Conservation (phyloP, 345 rosid genomes). For the Nasturtium officinale region DNA sequence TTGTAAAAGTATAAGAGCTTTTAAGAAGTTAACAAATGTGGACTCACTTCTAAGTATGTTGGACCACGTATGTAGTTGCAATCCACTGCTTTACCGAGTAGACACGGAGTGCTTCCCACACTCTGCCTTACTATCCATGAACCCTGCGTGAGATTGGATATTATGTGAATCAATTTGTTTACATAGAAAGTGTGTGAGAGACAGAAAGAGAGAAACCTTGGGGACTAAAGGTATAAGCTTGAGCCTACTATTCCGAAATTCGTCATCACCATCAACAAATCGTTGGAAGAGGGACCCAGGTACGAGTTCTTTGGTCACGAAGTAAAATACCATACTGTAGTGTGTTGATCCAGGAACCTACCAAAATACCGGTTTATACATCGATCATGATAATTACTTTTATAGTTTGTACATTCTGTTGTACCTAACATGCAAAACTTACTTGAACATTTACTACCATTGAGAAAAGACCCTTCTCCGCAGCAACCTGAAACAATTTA, state of each 20-base stretch:
- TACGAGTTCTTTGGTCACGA: slow-evolving; percentile 64
- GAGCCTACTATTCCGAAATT: slow-evolving; percentile 90
- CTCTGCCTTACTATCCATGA: slow-evolving; percentile 99
- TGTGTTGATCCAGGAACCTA: slow-evolving; percentile 98
- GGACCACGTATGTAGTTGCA: slow-evolving; percentile 89
- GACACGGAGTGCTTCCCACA: slow-evolving; percentile 98
- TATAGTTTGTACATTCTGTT: slow-evolving; percentile 15
- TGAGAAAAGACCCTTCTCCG: slow-evolving; percentile 74
- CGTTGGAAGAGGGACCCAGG: slow-evolving; percentile 90
- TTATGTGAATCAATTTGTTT: slow-evolving; percentile 1
- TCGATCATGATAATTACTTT: background rate
- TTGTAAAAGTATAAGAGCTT: background rate
- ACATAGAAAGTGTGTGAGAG: background rate
- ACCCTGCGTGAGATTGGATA: slow-evolving; percentile 56
- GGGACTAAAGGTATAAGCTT: slow-evolving; percentile 98
- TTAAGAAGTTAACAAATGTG: background rate
- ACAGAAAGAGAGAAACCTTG: slow-evolving; percentile 54
- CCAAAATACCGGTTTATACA: background rate
- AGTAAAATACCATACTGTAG: slow-evolving; percentile 97
- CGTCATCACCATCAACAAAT: slow-evolving; percentile 97
- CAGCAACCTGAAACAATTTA: slow-evolving; percentile 58
- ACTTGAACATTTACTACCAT: slow-evolving; percentile 75
- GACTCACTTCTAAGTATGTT: slow-evolving; percentile 77
- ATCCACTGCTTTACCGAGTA: slow-evolving; percentile 95
- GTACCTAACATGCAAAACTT: slow-evolving; percentile 45